Percentiles rank a stretch among this genome's conserved stretches.
Conservation (phyloP, 176 grass and related monocot genomes). For the Eragrostis curvula region DNA sequence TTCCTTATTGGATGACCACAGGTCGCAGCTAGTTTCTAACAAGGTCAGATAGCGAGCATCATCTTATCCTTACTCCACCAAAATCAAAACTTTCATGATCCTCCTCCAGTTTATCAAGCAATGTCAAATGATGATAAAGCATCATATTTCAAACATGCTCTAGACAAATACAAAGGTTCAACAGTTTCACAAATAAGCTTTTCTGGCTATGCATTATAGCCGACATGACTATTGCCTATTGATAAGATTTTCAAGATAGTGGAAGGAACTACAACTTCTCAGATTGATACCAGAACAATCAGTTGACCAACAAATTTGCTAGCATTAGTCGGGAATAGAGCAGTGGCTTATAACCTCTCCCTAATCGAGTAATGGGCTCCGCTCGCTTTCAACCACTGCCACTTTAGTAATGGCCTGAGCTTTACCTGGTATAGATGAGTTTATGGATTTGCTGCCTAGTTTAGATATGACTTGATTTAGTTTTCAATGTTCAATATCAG, state of each 20-base stretch:
- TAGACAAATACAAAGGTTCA: background rate
- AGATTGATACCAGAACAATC: constrained; percentile 12
- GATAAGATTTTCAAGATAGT: background rate
- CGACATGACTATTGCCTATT: background rate
- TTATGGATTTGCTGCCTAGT: no score
- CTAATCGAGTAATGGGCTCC: no score
- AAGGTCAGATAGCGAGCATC: background rate
- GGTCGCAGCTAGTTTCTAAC: constrained; percentile 4
- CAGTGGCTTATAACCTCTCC: no score
- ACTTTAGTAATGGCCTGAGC: no score
- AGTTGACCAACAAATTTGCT: background rate
- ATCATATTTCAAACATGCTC: constrained; percentile 2
- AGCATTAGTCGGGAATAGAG: no score
- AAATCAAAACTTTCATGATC: background rate
- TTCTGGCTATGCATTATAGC: constrained; percentile 1
- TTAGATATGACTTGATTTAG: no score
- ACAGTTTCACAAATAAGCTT: background rate
- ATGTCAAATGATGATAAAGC: background rate
- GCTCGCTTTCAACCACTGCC: no score
- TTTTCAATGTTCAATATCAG: background rate
- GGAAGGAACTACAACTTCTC: background rate
- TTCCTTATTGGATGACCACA: background rate
- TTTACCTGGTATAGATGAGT: no score
- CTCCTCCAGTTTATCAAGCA: background rate
- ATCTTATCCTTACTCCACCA: background rate